Evolutionary conservation across 2,329 filamentous ascomycete genomes (phyloP).

Genomic region (Cytospora paraplurivora): DNA sequence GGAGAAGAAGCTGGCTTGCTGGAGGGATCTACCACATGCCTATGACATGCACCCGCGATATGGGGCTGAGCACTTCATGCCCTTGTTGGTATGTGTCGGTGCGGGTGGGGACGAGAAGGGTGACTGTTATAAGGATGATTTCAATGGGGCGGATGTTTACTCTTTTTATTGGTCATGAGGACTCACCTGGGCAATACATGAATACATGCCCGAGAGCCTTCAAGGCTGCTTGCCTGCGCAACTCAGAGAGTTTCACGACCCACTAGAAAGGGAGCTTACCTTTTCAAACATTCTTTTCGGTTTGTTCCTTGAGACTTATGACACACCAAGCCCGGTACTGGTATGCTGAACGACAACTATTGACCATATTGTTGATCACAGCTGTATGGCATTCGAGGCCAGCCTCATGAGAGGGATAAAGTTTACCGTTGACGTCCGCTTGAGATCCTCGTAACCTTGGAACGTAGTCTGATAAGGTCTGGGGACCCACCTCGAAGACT

Average conservation of each 20-base stretch:
- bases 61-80: conserved; percentile 62
- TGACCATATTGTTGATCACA: background rate
- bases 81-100: conserved; percentile 49
- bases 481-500: background rate
- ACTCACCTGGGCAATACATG: no score
- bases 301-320: no score
- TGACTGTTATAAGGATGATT: conserved; percentile 16
- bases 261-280: no score
- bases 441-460: background rate
- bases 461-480: background rate
- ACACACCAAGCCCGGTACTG: no score
- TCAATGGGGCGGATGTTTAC: conserved; percentile 9
- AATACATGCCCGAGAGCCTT: no score
- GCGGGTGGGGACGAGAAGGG: conserved; percentile 19
- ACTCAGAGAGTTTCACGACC: no score
- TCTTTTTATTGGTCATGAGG: conserved; percentile 18
- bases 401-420: no score
- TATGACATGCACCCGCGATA: conserved; percentile 56
- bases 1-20: conserved; percentile 45
- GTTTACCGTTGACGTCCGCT: background rate
- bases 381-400: background rate
- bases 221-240: no score
- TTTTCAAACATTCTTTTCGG: no score
- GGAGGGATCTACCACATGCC: conserved; percentile 51
- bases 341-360: background rate